Percentiles rank a stretch among this genome's conserved stretches.
phyloP scores from a whole-genome alignment of 805 yeast species.

The Huiozyma naganishii region DNA sequence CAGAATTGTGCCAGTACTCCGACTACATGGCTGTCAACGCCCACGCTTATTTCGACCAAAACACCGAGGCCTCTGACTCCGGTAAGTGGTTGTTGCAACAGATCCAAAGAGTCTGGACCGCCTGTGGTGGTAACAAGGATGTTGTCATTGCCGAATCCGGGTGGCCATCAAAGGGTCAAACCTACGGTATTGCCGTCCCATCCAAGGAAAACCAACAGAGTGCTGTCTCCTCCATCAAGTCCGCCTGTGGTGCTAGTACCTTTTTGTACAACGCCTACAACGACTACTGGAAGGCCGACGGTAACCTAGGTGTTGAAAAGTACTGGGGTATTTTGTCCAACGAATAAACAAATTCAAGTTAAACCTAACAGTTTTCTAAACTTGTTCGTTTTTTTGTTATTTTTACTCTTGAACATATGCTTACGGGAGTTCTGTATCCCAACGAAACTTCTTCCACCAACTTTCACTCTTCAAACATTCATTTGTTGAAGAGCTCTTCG shows the following conservation, averaged over 20 bases:
- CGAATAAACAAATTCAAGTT: constrained; percentile 3
- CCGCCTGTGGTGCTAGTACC: constrained; percentile 54
- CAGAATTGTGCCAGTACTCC: constrained; percentile 74
- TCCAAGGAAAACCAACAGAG: constrained; percentile 61
- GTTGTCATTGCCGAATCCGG: constrained; percentile 89
- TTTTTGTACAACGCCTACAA: constrained; percentile 77
- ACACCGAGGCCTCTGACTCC: constrained; percentile 63
- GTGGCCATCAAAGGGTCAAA: constrained; percentile 88
- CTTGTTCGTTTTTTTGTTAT: neutral
- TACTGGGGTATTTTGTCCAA: constrained; percentile 65
- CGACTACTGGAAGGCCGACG: constrained; percentile 81
- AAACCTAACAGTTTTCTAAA: constrained; percentile 3
- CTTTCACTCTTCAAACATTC: too few relatives aligned
- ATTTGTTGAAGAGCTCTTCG: too few relatives aligned
- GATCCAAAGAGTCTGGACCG: constrained; percentile 80
- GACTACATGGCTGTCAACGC: constrained; percentile 97
- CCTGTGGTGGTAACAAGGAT: constrained; percentile 65
- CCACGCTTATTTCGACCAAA: constrained; percentile 93
- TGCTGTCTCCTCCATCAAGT: constrained; percentile 58
- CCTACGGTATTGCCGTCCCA: constrained; percentile 76
- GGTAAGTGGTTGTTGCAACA: constrained; percentile 86
- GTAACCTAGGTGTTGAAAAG: constrained; percentile 62
- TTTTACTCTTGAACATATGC: neutral
- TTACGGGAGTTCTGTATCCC: neutral
- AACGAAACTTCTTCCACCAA: too few relatives aligned